phyloP scores from a whole-genome alignment of 495 filamentous ascomycete genomes.

The Neurospora sp. region DNA sequence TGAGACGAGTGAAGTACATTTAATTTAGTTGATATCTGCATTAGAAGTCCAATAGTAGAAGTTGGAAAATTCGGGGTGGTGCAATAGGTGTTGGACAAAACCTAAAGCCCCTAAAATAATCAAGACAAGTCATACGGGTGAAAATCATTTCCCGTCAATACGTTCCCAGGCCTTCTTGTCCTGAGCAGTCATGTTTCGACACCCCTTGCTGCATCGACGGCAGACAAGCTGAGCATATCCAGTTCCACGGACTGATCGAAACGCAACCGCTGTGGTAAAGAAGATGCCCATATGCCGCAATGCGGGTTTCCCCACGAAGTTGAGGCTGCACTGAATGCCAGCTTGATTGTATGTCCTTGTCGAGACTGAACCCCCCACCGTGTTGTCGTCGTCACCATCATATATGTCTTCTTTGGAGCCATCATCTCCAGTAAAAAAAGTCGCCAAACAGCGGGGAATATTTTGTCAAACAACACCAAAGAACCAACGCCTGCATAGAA shows the following conservation, averaged over 20 bases:
- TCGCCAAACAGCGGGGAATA: constrained; percentile 23
- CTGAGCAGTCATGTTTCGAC: not conserved
- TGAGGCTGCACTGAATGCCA: not conserved
- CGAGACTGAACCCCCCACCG: not conserved
- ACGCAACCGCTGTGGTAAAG: not conserved
- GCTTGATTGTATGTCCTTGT: not conserved
- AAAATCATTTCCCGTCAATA: not conserved
- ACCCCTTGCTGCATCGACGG: not conserved
- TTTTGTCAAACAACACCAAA: constrained; percentile 26
- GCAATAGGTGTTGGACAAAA: not conserved
- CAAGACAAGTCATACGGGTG: not conserved
- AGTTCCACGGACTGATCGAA: not conserved
- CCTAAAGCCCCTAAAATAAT: not conserved
- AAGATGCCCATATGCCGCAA: not conserved
- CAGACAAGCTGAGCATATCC: not conserved
- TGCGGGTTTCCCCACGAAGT: not conserved
- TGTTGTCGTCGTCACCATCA: constrained; percentile 16
- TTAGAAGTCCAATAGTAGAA: constrained; percentile 45
- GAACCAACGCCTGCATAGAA: constrained; percentile 29
- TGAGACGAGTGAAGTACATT: constrained; percentile 16
- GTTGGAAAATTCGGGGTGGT: not conserved
- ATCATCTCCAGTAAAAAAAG: constrained; percentile 21
- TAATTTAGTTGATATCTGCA: constrained; percentile 43
- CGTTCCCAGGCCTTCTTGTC: not conserved
- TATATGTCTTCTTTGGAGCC: constrained; percentile 12